Evolutionary conservation across 371 early-diverging fungal species (phyloP), one percentile per base, ranked within the genome.

Genomic region (Lichtheimia hyalospora): DNA sequence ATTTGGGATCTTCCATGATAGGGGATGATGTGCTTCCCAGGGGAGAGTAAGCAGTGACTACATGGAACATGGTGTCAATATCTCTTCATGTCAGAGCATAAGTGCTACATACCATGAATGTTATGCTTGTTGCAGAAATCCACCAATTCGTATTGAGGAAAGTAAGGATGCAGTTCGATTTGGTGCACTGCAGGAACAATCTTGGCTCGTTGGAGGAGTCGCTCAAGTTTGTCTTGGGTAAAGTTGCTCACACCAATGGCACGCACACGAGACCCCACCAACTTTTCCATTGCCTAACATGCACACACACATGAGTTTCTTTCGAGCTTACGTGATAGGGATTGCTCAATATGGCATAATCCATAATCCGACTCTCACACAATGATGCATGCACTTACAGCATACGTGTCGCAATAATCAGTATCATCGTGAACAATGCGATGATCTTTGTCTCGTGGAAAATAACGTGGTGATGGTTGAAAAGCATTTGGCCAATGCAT

Each of bases 81-180:
- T 34, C 40, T 1, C 15, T 34, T 23, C 3, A 16, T 24, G 15
- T 51, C n/a, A 1, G 34, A 8, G 34, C 5, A 3, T n/a, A 8
- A n/a, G n/a, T 46, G 14, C 2, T 34, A 16, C 42, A 18, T 66
- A 74, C 74, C 57, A n/a, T 77, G 75, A 42, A 93, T 89, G 3
- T 65, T 67, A 53, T 89, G 72, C 27, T 69, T 51, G 1, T 58
- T 48, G 64, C 85, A 84, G 63, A 70, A 89, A 7, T 82, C 78
- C 15, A 88, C 55, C 25, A 89, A 63, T 18, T 85, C 79, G 28
- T 66, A 56, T 64, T 89, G 90, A 13, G 84, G 84, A 25, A 88
- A 69, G 67, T 86, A 89, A 44, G 92, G 73, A 66, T 97, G 94
- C 15, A 95, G 65, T 75, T 97, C 97, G 58, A 92, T 73, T 67